phyloP scores from a whole-genome alignment of 208 protist genomes.

The Leishmania amazonensis region DNA sequence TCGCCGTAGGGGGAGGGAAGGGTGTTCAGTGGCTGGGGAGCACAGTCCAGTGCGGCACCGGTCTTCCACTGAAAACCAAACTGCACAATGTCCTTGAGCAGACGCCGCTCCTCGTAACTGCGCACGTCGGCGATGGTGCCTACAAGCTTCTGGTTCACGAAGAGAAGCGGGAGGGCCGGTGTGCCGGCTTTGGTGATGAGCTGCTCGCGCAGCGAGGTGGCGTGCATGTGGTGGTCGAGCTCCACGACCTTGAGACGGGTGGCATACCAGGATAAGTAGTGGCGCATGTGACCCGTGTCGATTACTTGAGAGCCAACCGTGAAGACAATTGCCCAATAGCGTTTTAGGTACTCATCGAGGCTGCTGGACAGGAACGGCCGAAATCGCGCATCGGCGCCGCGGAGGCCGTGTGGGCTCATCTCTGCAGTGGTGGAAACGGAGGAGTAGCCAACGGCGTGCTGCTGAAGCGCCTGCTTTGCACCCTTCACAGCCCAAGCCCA shows the following conservation, averaged over 20 bases:
- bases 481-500: not conserved
- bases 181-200: conserved; percentile 46
- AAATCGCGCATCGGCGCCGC: conserved; percentile 28
- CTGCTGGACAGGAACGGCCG: conserved; percentile 62
- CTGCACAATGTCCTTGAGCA: conserved; percentile 89
- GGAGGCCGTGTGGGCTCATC: conserved; percentile 13
- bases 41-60: conserved; percentile 31
- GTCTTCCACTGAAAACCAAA: conserved; percentile 92
- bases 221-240: conserved; percentile 85
- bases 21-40: conserved; percentile 49
- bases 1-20: conserved; percentile 78
- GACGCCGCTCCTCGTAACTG: conserved; percentile 56
- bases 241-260: conserved; percentile 86
- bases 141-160: conserved; percentile 84
- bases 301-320: conserved; percentile 70
- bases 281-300: conserved; percentile 83
- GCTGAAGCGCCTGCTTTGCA: not conserved
- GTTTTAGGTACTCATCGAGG: conserved; percentile 70
- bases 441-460: not conserved
- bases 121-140: conserved; percentile 76
- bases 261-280: conserved; percentile 90
- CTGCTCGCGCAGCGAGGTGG: conserved; percentile 52
- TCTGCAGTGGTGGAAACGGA: not conserved
- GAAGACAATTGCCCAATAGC: conserved; percentile 88
- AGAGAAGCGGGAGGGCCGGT: conserved; percentile 72